Evolutionary conservation across 2,329 filamentous ascomycete genomes (phyloP), one percentile per base, ranked within the genome.

Genomic region (Ceratocystis colombiana): DNA sequence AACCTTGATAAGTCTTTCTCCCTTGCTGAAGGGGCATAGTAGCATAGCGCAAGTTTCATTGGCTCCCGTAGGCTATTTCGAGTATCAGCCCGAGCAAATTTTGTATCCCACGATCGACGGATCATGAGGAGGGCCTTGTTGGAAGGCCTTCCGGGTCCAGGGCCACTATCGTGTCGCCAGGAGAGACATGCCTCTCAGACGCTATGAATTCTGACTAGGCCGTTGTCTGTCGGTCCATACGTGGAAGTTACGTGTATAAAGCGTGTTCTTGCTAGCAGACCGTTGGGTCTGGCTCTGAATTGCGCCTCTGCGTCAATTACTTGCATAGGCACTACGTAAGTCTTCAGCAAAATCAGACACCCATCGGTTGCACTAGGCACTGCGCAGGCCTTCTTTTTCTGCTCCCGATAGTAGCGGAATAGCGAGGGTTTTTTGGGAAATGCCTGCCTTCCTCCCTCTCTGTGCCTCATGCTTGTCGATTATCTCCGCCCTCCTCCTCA

Each of bases 21-120:
- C 48, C n/a, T 53, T 20, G 8, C 48, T 53, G 48, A 22, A 25
- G 48, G 48, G 48, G 48, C 37, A 41, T 53, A 22, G 48, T 20
- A 53, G 17, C 48, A 53, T 53, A 22, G 20, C 48, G 48, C 48
- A 53, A 20, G 48, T 53, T 53, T 57, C 53, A 57, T 30, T 25
- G 28, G 22, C 30, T 33, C 12, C 25, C 4, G 53, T 28, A 57
- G 22, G 53, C 53, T 57, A 57, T 57, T 30, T 57, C 12, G 8
- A 57, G 53, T n/a, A 30, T 57, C 12, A 30, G 53, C 53, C 53
- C 28, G 3, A 57, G 53, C 50, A 25, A 25, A 55, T 55, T 55
- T 55, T 25, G 25, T 50, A n/a, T n/a, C 22, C 53, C 28, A 28
- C 53, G 30, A n/a, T 57, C 53, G 25, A 57, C 10, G n/a, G n/a